These are phyloP conservation scores for Trichoderma sp. DNA, from an alignment of 2,329 filamentous ascomycete genomes.

Conservation along the genomic window DNA sequence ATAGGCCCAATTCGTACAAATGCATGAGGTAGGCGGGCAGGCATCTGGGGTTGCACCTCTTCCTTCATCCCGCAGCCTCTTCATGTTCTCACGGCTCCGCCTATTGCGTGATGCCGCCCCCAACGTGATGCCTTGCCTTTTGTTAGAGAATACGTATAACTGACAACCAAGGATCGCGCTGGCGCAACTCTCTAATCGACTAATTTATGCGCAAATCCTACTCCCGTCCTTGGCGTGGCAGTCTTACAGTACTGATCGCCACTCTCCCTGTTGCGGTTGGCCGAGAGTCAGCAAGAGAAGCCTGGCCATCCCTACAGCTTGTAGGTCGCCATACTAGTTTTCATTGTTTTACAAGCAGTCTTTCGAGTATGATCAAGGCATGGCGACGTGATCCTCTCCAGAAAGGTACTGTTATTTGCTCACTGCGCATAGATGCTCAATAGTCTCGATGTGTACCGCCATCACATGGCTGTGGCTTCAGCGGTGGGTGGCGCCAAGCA, in stretches of 20 bases:
- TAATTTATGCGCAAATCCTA: not conserved
- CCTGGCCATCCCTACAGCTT: not conserved
- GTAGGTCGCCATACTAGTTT: not conserved
- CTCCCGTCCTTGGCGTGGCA: not conserved
- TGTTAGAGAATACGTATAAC: too few relatives aligned
- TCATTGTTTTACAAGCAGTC: not conserved
- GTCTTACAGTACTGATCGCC: not conserved
- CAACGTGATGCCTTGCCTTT: too few relatives aligned
- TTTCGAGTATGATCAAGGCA: not conserved
- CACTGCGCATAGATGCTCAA: not conserved
- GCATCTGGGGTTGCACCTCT: too few relatives aligned
- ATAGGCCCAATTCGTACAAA: too few relatives aligned
- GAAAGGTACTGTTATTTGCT: not conserved
- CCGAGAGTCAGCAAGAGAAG: not conserved
- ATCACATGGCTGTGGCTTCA: conserved; percentile 15
- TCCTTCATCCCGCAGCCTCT: too few relatives aligned
- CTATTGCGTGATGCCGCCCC: too few relatives aligned
- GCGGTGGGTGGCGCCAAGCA: conserved; percentile 10
- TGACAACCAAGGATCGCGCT: not conserved
- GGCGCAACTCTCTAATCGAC: not conserved
- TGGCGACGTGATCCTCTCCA: not conserved
- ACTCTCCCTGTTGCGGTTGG: too few relatives aligned
- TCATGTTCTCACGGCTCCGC: too few relatives aligned
- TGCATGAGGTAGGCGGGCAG: too few relatives aligned
- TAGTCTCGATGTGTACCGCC: not conserved